Base-by-base conservation (phyloP, 2,329 filamentous ascomycete genomes). In the Aureobasidium sp. region DNA sequence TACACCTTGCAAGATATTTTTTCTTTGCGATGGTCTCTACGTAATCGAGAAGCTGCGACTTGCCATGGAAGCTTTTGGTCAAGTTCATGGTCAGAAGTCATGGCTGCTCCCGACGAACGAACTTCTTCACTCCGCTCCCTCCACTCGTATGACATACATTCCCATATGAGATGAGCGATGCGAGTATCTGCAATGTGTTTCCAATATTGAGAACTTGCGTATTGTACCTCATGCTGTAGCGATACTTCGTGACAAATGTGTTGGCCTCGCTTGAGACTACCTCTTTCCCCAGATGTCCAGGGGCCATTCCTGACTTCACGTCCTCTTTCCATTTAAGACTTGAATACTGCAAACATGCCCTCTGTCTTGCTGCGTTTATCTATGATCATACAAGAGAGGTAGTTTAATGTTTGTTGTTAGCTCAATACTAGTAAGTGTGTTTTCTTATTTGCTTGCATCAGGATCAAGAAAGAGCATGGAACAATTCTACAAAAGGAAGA, bases 11-110 rank as follows among this genome's bases (percentile, higher is more conserved):
- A 15, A 42, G 20, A 29, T 29, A 47, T 34, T 58, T 58, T 45
- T 47, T 57, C 55, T 48, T 47, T 58, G 41, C 55, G n/a, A 45
- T 58, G 55, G 29, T 58, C 51, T 41, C 56, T 60, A 60, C 56
- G 44, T 60, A 49, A 60, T 49, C 11, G 44, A 48, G 17, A 49
- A 49, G 42, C 55, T 58, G 55, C 44, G 11, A 22, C 29, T 47
- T 7, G 6, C 29, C 25, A 31, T 22, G 41, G 56, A 49, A 60
- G 36, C 34, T 60, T 60, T 60, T 42, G 44, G 44, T 34, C 34
- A 42, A 27, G 37, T 12, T 20, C 20, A 22, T 47, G 53, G 53
- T 57, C 53, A 47, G 25, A 57, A 57, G 41, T 57, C 39, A 12
- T 47, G 29, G 41, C 15, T 44, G 8, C 27, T 12, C 1, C 7